phyloP scores from a whole-genome alignment of 805 yeast species.

The Spathaspora girioi region DNA sequence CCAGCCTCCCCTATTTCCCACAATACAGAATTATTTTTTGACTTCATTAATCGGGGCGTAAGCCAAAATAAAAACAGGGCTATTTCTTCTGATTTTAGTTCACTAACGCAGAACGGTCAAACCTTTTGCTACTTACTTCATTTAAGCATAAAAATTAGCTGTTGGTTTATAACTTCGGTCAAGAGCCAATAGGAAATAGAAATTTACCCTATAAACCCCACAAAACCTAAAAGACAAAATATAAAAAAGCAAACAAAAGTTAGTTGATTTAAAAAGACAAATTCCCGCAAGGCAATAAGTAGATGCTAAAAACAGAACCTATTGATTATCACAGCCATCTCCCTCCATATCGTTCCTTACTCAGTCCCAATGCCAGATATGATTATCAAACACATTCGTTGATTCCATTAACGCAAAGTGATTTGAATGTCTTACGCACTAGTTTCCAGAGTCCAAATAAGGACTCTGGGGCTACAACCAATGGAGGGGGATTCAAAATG shows the following conservation, averaged over 20 bases:
- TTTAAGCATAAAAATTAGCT: not conserved
- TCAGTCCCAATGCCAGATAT: constrained; percentile 46
- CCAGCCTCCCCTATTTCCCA: not conserved
- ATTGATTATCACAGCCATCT: constrained; percentile 29
- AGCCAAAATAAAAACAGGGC: not conserved
- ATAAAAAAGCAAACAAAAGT: not conserved
- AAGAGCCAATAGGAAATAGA: not conserved
- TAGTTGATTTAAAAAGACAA: not conserved
- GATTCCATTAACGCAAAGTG: constrained; percentile 34
- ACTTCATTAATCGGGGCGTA: not conserved
- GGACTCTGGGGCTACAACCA: not conserved
- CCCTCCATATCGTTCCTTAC: constrained; percentile 52
- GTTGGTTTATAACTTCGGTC: not conserved
- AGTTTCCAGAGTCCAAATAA: constrained; percentile 5
- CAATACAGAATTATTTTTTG: not conserved
- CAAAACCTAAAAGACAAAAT: not conserved
- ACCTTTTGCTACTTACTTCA: too few species aligned
- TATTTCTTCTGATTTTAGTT: not conserved
- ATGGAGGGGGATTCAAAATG: constrained; percentile 31
- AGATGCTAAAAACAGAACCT: constrained; percentile 4
- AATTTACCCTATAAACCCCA: not conserved
- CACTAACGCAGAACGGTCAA: not conserved
- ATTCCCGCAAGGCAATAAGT: not conserved
- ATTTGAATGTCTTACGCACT: constrained; percentile 16
- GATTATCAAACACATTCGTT: constrained; percentile 48